Percentiles rank a stretch among this genome's conserved stretches.
Conservation (phyloP, 345 rosid species). For the Lepidium sativum region DNA sequence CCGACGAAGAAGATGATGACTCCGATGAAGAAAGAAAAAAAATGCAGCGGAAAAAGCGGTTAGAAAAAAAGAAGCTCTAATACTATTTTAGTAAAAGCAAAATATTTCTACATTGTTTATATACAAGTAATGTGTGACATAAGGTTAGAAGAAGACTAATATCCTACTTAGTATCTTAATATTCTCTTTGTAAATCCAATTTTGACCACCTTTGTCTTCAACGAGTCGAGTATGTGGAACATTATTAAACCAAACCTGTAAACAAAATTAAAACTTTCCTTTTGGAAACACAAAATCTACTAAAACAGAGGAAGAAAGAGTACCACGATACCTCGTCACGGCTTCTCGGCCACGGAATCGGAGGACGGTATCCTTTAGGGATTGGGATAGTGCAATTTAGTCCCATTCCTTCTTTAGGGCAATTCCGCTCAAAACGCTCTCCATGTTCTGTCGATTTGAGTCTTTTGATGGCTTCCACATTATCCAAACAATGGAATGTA, state of each 20-base stretch:
- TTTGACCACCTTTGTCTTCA: slow-evolving; percentile 96
- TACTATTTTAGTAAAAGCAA: no score
- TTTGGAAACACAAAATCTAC: neutral
- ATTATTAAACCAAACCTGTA: slow-evolving; percentile 79
- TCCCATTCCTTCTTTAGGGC: slow-evolving; percentile 53
- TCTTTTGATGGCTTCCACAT: slow-evolving; percentile 51
- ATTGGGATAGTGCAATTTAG: slow-evolving; percentile 77
- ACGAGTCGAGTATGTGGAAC: slow-evolving; percentile 83
- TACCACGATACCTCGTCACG: slow-evolving; percentile 67
- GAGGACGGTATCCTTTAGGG: slow-evolving; percentile 61
- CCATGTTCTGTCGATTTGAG: slow-evolving; percentile 74
- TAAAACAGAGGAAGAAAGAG: neutral
- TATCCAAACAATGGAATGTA: slow-evolving; percentile 91
- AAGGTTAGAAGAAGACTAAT: no score
- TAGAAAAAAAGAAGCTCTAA: no score
- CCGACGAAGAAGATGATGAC: no score
- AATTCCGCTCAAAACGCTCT: slow-evolving; percentile 76
- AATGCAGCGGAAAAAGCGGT: no score
- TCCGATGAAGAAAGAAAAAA: no score
- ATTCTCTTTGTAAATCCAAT: slow-evolving; percentile 68
- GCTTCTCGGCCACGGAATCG: slow-evolving; percentile 90
- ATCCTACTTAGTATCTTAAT: no score
- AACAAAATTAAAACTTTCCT: slow-evolving; percentile 10
- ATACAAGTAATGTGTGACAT: no score
- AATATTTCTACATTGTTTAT: no score